These are phyloP conservation scores for Bryoglossum gracile DNA, from an alignment of 495 filamentous ascomycete genomes.

Conservation along the genomic window DNA sequence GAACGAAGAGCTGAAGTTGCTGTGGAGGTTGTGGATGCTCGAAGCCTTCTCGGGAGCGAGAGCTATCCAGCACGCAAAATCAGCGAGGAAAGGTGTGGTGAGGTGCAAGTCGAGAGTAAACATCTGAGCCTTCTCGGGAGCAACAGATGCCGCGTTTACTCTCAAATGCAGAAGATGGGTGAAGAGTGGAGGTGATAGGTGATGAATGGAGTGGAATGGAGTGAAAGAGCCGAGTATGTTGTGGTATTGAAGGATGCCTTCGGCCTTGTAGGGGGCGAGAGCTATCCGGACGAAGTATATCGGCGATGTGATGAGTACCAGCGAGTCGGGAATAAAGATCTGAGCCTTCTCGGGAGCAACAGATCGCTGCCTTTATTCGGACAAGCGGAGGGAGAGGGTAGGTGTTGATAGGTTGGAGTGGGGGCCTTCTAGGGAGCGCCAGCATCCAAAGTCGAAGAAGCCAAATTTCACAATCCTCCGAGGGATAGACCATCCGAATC, in stretches of 20 bases:
- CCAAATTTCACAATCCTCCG: too few species aligned
- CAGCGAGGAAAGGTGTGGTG: background rate
- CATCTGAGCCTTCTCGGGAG: background rate
- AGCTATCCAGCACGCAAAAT: background rate
- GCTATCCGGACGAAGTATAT: too few species aligned
- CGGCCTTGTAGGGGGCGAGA: too few species aligned
- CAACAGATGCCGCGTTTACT: background rate
- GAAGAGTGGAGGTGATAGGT: background rate
- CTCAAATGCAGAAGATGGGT: background rate
- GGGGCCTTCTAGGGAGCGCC: background rate
- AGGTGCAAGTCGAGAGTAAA: background rate
- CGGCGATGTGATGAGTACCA: background rate
- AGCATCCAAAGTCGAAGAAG: background rate
- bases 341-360: background rate
- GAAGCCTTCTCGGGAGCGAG: background rate
- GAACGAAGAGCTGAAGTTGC: background rate
- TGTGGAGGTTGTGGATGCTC: background rate
- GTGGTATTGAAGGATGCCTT: too few species aligned
- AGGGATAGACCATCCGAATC: too few species aligned
- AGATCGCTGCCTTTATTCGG: too few species aligned
- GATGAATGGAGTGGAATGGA: background rate
- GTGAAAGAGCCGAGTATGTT: too few species aligned
- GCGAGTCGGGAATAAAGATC: background rate
- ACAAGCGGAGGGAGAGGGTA: too few species aligned
- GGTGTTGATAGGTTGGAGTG: too few species aligned